These are phyloP conservation scores for Breynia disticha DNA, from an alignment of 441 rosid genomes.

Conservation along the genomic window DNA sequence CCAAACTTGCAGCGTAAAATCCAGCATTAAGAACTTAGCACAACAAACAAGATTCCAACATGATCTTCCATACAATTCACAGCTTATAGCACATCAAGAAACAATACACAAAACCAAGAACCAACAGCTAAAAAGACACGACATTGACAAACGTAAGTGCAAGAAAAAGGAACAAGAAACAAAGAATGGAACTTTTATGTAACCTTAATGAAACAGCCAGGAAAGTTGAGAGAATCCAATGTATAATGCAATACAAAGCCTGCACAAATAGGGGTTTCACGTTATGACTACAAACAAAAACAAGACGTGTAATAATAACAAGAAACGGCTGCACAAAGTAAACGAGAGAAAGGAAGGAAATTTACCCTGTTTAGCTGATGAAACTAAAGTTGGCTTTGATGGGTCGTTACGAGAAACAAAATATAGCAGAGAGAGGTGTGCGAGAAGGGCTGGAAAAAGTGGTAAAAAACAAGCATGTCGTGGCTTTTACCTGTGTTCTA, in stretches of 20 bases:
- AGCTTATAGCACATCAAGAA: not conserved
- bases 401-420: no score
- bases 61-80: slow-evolving; percentile 25
- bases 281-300: slow-evolving; percentile 20
- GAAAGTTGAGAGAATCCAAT: slow-evolving; percentile 21
- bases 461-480: slow-evolving; percentile 1
- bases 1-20: slow-evolving; percentile 21
- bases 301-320: slow-evolving; percentile 12
- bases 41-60: slow-evolving; percentile 10
- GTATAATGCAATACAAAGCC: slow-evolving; percentile 21
- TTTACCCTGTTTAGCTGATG: no score
- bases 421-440: not conserved
- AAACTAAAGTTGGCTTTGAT: no score
- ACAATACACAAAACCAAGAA: slow-evolving; percentile 10
- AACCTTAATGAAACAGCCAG: slow-evolving; percentile 21
- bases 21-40: slow-evolving; percentile 19
- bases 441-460: not conserved
- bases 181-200: slow-evolving; percentile 9
- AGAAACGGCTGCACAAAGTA: slow-evolving; percentile 5
- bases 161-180: slow-evolving; percentile 20
- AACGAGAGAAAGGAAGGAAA: slow-evolving; percentile 6
- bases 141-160: slow-evolving; percentile 17
- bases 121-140: slow-evolving; percentile 7
- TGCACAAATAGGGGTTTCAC: slow-evolving; percentile 27
- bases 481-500: not conserved